Evolutionary conservation across 2,329 filamentous ascomycete species (phyloP).

Genomic region (Cladosporium sp.): DNA sequence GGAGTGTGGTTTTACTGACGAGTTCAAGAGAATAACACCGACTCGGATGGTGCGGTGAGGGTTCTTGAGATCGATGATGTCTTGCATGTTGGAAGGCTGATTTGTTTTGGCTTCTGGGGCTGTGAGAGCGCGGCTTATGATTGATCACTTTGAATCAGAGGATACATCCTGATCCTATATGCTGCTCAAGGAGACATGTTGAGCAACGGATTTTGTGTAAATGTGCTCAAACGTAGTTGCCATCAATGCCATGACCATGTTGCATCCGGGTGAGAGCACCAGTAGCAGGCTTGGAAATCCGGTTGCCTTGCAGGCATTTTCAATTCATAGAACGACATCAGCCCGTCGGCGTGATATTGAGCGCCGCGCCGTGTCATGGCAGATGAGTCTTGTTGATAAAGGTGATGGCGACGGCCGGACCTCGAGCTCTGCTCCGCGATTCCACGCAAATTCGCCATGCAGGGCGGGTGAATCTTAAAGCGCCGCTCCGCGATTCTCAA

Average conservation of each 20-base stretch:
- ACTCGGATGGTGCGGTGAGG: constrained; percentile 23
- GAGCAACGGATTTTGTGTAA: neutral
- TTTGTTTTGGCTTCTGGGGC: neutral
- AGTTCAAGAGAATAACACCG: constrained; percentile 28
- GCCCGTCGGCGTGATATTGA: neutral
- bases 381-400: neutral
- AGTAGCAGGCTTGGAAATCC: neutral
- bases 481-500: neutral
- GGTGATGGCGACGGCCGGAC: neutral
- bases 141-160: neutral
- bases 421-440: neutral
- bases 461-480: neutral
- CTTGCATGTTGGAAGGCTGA: neutral
- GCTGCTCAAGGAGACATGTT: neutral
- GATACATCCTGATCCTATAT: neutral
- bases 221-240: neutral
- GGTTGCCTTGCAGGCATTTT: neutral
- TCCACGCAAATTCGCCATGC: neutral
- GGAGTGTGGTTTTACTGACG: neutral
- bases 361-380: neutral
- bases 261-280: neutral
- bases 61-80: neutral
- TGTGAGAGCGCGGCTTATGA: neutral
- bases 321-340: neutral
- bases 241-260: neutral